Base-by-base conservation (phyloP, 495 filamentous ascomycete species). In the Penicillium cataractarum region DNA sequence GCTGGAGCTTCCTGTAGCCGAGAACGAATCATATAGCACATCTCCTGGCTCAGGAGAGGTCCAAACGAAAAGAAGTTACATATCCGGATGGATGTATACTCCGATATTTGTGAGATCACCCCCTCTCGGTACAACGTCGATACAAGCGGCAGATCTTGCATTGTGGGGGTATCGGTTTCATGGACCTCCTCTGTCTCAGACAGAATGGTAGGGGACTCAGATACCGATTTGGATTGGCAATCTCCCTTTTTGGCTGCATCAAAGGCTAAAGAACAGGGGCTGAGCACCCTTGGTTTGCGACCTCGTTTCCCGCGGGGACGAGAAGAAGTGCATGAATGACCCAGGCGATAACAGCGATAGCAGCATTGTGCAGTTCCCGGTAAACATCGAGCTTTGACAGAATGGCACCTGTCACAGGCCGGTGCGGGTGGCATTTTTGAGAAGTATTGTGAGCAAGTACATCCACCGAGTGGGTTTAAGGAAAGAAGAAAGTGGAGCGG, bases 321-420 rank as follows among this genome's bases (percentile, higher is more conserved):
- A 12, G 33, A 27, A 24, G 48, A 63, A 21, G 61, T 63, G 32
- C 61, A 63, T 5, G 42, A 27, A 52, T 63, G 54, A 10, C 57
- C 46, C 44, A 63, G 55, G 12, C 61, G 40, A 58, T 63, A 63
- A 19, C 61, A 63, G 27, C 61, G 55, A 58, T 63, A 63, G 31
- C 61, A 63, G 24, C 21, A 40, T 50, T 21, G 54, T 42, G 33
- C 55, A 40, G 55, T 55, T 13, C 61, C 61, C 21, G 55, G 5
- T 24, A 63, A 35, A 48, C 55, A 63, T 10, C 61, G 55, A 8
- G 61, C 22, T 40, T 58, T 61, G 15, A 61, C n/a, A n/a, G 51
- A 53, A 33, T 61, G 59, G 26, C 59, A 61, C 24, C 59, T 50
- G 53, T 61, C 59, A 55, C 59, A 61, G 8, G 59, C 59, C 26